Base-by-base conservation (phyloP, 2,329 filamentous ascomycete species). In the Talaromyces verruculosus region DNA sequence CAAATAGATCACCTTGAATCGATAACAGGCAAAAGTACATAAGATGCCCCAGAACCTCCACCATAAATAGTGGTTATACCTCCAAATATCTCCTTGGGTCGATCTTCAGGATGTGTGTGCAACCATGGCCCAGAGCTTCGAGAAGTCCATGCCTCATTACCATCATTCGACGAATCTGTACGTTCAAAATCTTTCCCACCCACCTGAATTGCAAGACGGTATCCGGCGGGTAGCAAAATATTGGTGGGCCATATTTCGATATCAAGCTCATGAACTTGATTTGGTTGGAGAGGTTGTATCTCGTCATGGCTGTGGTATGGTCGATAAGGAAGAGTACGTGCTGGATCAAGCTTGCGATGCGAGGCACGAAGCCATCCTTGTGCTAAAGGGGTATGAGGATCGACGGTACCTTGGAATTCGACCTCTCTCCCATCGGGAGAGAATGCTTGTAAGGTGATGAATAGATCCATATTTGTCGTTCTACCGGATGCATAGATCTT, bases 351-450 rank as follows among this genome's bases (percentile, higher is more conserved):
- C 28, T 61, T 49, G n/a, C 55, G 57, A 61, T 64, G 61, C 28
- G 61, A 64, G 30, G 61, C 61, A 13, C 61, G 61, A 22, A 64
- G 43, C 61, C 61, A 64, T n/a, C 61, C 61, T 19, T 60, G 57
- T 15, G 57, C 57, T 28, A 43, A 30, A n/a, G 57, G 57, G 6
- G 57, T 60, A 19, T 43, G 57, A 28, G 57, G 57, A n/a, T 60
- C 57, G 15, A 60, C 15, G 7, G 35, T 60, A 7, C 57, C 57
- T 60, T 39, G 57, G 6, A 60, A 60, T 25, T 60, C 57, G 15
- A 60, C 57, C 13, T 60, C 57, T 60, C 17, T 43, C 0, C 37
- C 57, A 30, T 60, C 57, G 3, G 57, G 57, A 2, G 57, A 15
- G 7, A 60, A 60, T 5, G 57, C 57, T 43, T 60, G 57, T 28